phyloP scores from a whole-genome alignment of 176 grass and related monocot species.

The Avena eriantha region DNA sequence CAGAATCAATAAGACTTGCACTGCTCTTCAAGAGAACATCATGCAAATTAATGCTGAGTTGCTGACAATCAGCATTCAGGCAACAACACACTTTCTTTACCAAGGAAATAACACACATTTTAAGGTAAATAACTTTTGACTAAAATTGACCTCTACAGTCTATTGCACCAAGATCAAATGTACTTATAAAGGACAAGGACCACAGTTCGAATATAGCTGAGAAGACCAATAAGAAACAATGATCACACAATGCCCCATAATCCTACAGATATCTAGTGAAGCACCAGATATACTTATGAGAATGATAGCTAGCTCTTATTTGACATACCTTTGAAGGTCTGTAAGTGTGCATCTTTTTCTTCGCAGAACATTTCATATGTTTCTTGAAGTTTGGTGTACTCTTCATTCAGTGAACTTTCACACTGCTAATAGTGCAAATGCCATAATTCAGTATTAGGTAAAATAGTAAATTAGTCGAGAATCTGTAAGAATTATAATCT shows the following conservation, averaged over 20 bases:
- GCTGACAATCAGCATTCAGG: not conserved
- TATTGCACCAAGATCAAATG: not conserved
- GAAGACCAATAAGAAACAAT: not conserved
- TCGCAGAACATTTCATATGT: slow-evolving; percentile 70
- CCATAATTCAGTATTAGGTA: slow-evolving; percentile 11
- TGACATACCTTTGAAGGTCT: slow-evolving; percentile 73
- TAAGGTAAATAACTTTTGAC: not conserved
- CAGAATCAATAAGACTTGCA: not conserved
- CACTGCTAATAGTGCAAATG: slow-evolving; percentile 60
- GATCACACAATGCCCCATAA: not conserved
- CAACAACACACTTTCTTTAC: not conserved
- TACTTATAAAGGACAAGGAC: not conserved
- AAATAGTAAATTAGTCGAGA: not conserved
- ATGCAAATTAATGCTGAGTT: slow-evolving; percentile 2
- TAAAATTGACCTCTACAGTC: not conserved
- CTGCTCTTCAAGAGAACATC: not conserved
- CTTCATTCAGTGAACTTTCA: slow-evolving; percentile 74
- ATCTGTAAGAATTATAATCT: not conserved
- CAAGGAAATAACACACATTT: not conserved
- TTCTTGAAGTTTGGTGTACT: slow-evolving; percentile 85
- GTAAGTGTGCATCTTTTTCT: slow-evolving; percentile 75
- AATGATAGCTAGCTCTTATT: slow-evolving; percentile 18
- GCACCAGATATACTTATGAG: not conserved
- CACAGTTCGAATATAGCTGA: not conserved
- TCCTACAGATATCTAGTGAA: not conserved